Conservation (phyloP, 1,284 basidiomycete species). For the Moesziomyces parantarcticus region DNA sequence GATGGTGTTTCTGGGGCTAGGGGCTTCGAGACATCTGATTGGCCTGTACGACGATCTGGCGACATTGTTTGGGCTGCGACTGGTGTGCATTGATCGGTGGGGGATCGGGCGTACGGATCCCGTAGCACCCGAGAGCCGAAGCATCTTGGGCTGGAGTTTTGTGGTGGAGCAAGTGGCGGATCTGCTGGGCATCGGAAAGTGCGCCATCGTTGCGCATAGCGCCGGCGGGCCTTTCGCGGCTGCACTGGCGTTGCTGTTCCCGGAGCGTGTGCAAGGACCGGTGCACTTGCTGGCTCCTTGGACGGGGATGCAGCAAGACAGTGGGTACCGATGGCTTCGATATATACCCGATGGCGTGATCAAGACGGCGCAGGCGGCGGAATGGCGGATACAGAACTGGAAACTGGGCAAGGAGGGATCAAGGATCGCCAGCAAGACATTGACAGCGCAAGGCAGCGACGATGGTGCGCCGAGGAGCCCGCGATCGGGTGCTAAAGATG, state of each 20-base stretch:
- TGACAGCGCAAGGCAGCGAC: conserved; percentile 1
- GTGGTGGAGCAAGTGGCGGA: conserved; percentile 91
- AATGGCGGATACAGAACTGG: conserved; percentile 96
- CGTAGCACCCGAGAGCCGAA: conserved; percentile 75
- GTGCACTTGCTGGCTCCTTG: conserved; percentile 94
- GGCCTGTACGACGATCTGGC: conserved; percentile 97
- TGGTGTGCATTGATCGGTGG: conserved; percentile 97
- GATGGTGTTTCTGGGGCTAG: conserved; percentile 89
- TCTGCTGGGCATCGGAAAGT: conserved; percentile 79
- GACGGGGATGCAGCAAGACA: conserved; percentile 85
- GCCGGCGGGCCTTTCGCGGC: conserved; percentile 95
- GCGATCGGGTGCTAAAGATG: background rate
- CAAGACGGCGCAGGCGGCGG: conserved; percentile 93
- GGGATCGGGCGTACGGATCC: conserved; percentile 86
- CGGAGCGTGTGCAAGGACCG: conserved; percentile 82
- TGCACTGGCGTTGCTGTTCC: conserved; percentile 81
- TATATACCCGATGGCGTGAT: conserved; percentile 93
- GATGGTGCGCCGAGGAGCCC: background rate
- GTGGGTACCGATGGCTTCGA: conserved; percentile 94
- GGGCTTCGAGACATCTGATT: conserved; percentile 92
- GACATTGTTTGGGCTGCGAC: conserved; percentile 80
- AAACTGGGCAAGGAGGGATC: conserved; percentile 80
- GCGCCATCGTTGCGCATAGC: conserved; percentile 93
- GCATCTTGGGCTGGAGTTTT: conserved; percentile 88
- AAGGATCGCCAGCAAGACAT: conserved; percentile 3